Evolutionary conservation across 23 red algal genomes (phyloP).

Genomic region (Cyanidiococcus yangmingshanensis): DNA sequence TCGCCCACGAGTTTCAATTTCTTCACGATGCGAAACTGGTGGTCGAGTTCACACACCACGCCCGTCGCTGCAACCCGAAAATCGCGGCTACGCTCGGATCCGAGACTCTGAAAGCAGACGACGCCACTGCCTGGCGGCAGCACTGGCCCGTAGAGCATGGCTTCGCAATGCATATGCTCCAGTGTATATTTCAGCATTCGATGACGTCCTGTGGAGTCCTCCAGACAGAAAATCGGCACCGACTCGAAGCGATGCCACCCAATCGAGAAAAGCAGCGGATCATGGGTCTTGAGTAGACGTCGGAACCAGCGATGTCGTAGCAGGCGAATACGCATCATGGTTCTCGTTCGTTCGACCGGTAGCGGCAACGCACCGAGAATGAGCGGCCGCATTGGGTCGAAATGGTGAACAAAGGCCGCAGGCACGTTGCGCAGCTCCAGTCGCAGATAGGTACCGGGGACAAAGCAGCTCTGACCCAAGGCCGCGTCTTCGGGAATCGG

Average conservation of each 20-base stretch:
- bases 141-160: constrained; percentile 61
- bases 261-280: constrained; percentile 77
- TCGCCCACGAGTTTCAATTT: constrained; percentile 98
- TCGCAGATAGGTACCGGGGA: constrained; percentile 82
- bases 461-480: not conserved
- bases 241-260: constrained; percentile 92
- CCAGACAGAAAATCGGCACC: constrained; percentile 63
- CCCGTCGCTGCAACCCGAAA: constrained; percentile 84
- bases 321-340: constrained; percentile 52
- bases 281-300: constrained; percentile 73
- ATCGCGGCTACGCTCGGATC: constrained; percentile 31
- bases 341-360: constrained; percentile 40
- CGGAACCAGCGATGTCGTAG: constrained; percentile 81
- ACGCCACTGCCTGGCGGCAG: constrained; percentile 63
- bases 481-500: not conserved
- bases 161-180: constrained; percentile 92
- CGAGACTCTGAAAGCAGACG: constrained; percentile 63
- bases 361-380: constrained; percentile 69
- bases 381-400: constrained; percentile 52
- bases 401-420: constrained; percentile 70
- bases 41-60: constrained; percentile 68
- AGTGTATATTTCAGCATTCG: constrained; percentile 90
- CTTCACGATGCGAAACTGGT: constrained; percentile 63
- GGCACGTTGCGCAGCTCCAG: constrained; percentile 74
- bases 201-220: constrained; percentile 54